Evolutionary conservation across 768 basidiomycete genomes (phyloP).

Genomic region (Megacollybia marginata): DNA sequence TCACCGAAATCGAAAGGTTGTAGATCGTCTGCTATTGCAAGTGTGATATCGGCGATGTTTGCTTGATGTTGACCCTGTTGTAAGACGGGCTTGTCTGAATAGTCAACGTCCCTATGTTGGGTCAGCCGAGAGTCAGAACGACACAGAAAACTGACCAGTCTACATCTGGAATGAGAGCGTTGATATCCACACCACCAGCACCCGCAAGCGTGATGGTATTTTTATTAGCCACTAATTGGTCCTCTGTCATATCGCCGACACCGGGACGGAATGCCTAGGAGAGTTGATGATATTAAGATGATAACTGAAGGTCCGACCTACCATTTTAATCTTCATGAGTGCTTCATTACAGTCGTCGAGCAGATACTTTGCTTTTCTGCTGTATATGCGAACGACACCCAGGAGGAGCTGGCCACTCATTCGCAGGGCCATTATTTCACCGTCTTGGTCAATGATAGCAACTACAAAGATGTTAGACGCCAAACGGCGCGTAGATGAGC

Average conservation of each 20-base stretch:
- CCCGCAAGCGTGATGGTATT: conserved; percentile 80
- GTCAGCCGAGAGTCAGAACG: conserved; percentile 6
- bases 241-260: conserved; percentile 92
- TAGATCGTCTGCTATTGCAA: conserved; percentile 69
- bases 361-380: conserved; percentile 94
- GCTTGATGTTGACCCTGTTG: conserved; percentile 77
- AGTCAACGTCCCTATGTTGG: conserved; percentile 64
- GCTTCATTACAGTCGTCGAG: conserved; percentile 98
- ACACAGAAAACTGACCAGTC: conserved; percentile 52
- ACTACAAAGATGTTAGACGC: conserved; percentile 30
- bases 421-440: conserved; percentile 89
- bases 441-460: conserved; percentile 91
- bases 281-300: neutral
- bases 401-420: conserved; percentile 95
- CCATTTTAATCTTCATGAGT: conserved; percentile 91
- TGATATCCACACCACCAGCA: conserved; percentile 69
- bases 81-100: conserved; percentile 59
- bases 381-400: conserved; percentile 96
- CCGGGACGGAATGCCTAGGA: conserved; percentile 88
- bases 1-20: conserved; percentile 59
- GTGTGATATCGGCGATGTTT: conserved; percentile 82
- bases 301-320: conserved; percentile 19
- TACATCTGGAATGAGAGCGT: conserved; percentile 71
- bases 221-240: conserved; percentile 80
- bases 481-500: neutral